A percentile compares a stretch with the other conserved stretches of the same genome.
Evolutionary conservation across 306 rosid genomes (phyloP).

Genomic region (Cicer yamashitae): DNA sequence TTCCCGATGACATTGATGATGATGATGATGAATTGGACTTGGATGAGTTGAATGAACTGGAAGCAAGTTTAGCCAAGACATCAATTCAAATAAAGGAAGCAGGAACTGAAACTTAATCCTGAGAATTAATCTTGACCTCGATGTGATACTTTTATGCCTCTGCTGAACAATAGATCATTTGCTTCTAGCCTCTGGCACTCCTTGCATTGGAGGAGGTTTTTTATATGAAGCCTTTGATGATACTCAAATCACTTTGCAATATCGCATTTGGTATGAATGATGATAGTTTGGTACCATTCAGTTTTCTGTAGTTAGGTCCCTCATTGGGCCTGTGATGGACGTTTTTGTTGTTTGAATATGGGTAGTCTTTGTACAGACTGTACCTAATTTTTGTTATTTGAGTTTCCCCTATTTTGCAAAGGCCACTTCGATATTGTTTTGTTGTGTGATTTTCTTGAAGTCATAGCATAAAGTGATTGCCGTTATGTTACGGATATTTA

Average conservation of each 20-base stretch:
- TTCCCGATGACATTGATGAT: constrained; percentile 44
- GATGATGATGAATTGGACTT: constrained; percentile 70
- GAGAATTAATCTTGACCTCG: constrained; percentile 31
- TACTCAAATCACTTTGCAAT: constrained; percentile 38
- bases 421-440: constrained; percentile 8
- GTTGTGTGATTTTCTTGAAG: constrained; percentile 39
- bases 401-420: constrained; percentile 35
- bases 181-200: constrained; percentile 33
- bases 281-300: constrained; percentile 15
- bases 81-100: constrained; percentile 72
- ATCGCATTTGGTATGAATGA: constrained; percentile 14
- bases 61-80: constrained; percentile 76
- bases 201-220: constrained; percentile 40
- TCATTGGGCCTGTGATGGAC: constrained; percentile 12
- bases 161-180: constrained; percentile 32
- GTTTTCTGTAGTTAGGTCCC: constrained; percentile 18
- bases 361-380: constrained; percentile 35
- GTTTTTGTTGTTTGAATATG: constrained; percentile 37
- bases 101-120: constrained; percentile 55
- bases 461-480: constrained; percentile 1
- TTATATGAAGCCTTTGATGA: constrained; percentile 45
- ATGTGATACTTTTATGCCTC: constrained; percentile 34
- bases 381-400: constrained; percentile 31
- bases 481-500: not conserved
- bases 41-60: constrained; percentile 74